Evolutionary conservation across 2,329 filamentous ascomycete genomes (phyloP).

Genomic region (Zalaria obscura): DNA sequence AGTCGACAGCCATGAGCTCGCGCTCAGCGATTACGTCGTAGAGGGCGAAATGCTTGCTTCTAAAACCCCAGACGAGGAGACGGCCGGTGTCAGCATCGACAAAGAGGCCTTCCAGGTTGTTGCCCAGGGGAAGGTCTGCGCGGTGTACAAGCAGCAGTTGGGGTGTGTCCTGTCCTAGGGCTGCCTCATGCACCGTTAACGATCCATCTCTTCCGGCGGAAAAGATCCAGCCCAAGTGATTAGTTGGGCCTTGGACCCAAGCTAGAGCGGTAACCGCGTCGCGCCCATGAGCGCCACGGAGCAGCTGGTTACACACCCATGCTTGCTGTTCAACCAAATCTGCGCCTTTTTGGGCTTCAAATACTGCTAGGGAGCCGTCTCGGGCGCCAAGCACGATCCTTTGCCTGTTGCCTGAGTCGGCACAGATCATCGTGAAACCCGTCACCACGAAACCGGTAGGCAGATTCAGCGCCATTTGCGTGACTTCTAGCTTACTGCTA

Average conservation of each 20-base stretch:
- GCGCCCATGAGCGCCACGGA: conserved; percentile 27
- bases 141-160: conserved; percentile 49
- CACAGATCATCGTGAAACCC: conserved; percentile 22
- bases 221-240: conserved; percentile 38
- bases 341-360: not conserved
- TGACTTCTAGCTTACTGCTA: not conserved
- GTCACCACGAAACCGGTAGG: conserved; percentile 37
- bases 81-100: conserved; percentile 36
- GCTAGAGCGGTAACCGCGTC: conserved; percentile 57
- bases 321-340: too few species aligned
- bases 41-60: conserved; percentile 62
- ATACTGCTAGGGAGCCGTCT: conserved; percentile 36
- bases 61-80: conserved; percentile 68
- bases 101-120: conserved; percentile 61
- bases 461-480: conserved; percentile 10
- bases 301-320: not conserved
- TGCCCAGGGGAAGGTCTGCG: conserved; percentile 54
- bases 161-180: conserved; percentile 11
- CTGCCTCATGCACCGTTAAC: conserved; percentile 47
- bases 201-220: conserved; percentile 65
- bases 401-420: not conserved
- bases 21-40: conserved; percentile 62
- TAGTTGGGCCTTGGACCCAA: conserved; percentile 10
- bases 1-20: conserved; percentile 59
- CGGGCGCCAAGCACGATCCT: conserved; percentile 37